These are phyloP conservation scores for Flaveria floridana DNA, from an alignment of 140 eudicot genomes.

Conservation along the genomic window DNA sequence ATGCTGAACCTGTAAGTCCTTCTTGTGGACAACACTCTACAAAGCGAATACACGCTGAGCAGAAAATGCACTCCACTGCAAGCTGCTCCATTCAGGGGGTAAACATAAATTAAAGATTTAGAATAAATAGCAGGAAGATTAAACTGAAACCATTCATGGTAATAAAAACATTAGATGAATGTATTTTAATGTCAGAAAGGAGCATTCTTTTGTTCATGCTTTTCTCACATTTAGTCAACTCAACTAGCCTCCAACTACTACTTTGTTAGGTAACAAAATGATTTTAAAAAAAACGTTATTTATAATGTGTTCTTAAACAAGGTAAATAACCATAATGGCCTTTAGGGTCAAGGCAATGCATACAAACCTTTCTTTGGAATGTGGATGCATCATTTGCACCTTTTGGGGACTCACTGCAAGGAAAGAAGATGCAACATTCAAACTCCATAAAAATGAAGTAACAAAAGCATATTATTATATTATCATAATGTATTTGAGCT, in stretches of 20 bases:
- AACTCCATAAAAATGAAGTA: slow-evolving; percentile 17
- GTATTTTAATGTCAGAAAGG: neutral
- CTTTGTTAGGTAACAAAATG: neutral
- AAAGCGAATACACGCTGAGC: slow-evolving; percentile 98
- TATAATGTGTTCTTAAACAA: neutral
- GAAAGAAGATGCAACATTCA: slow-evolving; percentile 33
- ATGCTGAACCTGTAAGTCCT: slow-evolving; percentile 87
- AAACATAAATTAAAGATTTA: slow-evolving; percentile 21
- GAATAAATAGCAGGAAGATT: slow-evolving; percentile 12
- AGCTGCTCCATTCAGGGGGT: slow-evolving; percentile 52
- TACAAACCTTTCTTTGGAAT: slow-evolving; percentile 92
- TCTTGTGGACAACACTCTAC: slow-evolving; percentile 99
- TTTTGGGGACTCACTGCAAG: slow-evolving; percentile 94
- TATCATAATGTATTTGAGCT: slow-evolving; percentile 21
- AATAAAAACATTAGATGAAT: slow-evolving; percentile 8
- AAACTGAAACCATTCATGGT: neutral
- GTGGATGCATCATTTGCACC: slow-evolving; percentile 98
- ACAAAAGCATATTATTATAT: slow-evolving; percentile 17
- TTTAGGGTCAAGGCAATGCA: slow-evolving; percentile 17
- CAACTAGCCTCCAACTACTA: neutral
- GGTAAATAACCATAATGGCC: slow-evolving; percentile 7
- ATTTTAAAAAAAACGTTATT: neutral
- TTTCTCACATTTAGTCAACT: slow-evolving; percentile 12
- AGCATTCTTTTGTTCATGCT: slow-evolving; percentile 16
- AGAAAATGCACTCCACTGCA: slow-evolving; percentile 98